Conservation (phyloP, 495 filamentous ascomycete species). For the Glonium stellatum region DNA sequence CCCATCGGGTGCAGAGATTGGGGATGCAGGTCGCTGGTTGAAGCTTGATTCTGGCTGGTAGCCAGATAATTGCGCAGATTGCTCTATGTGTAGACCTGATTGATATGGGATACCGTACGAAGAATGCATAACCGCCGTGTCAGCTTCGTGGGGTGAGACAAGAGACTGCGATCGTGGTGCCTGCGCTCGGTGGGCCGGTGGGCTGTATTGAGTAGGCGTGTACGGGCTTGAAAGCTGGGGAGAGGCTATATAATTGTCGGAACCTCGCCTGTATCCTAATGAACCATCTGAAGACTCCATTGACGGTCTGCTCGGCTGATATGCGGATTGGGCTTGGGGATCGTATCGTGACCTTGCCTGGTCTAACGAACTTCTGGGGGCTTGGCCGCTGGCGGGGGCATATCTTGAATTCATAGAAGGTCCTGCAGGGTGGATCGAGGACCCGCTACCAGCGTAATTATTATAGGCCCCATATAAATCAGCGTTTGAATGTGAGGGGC, state of each 20-base stretch:
- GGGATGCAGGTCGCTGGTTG: constrained; percentile 42
- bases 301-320: constrained; percentile 12
- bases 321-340: constrained; percentile 7
- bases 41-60: constrained; percentile 32
- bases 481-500: constrained; percentile 65
- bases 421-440: constrained; percentile 35
- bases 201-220: constrained; percentile 21
- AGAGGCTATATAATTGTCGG: constrained; percentile 16
- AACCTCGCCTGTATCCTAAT: constrained; percentile 5
- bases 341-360: constrained; percentile 11
- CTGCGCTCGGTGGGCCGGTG: constrained; percentile 8
- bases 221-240: constrained; percentile 16
- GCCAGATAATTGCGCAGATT: constrained; percentile 9
- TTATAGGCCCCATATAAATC: constrained; percentile 66
- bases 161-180: constrained; percentile 10
- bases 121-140: neutral
- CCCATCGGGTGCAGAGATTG: constrained; percentile 31
- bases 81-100: constrained; percentile 21
- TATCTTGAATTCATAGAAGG: constrained; percentile 50
- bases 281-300: constrained; percentile 22
- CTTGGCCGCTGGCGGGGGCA: constrained; percentile 42
- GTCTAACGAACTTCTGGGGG: constrained; percentile 18
- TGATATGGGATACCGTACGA: constrained; percentile 25
- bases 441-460: constrained; percentile 26
- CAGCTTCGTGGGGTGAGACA: constrained; percentile 6